These are phyloP conservation scores for Sophora flavescens DNA, from an alignment of 306 rosid genomes.

Conservation along the genomic window DNA sequence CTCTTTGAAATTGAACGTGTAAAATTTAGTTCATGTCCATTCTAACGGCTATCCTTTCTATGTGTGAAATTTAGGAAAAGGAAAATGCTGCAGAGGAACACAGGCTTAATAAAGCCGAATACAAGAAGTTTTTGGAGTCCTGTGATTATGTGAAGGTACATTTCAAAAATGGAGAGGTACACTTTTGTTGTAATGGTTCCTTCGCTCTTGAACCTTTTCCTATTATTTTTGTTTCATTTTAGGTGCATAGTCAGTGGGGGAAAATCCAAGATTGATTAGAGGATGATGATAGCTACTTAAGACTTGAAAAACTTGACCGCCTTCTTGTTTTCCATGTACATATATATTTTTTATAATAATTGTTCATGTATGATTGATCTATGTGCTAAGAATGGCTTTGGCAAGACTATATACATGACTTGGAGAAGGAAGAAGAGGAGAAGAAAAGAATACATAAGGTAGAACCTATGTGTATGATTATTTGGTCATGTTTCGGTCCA, in stretches of 20 bases:
- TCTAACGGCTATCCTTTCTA: conserved; percentile 34
- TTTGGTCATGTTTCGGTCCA: conserved; percentile 35
- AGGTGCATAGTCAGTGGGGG: conserved; percentile 94
- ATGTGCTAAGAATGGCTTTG: conserved; percentile 49
- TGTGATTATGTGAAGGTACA: conserved; percentile 89
- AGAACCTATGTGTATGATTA: conserved; percentile 30
- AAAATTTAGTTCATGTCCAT: conserved; percentile 18
- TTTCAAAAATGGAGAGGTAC: conserved; percentile 13
- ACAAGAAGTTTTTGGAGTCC: conserved; percentile 81
- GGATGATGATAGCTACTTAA: conserved; percentile 90
- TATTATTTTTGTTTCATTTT: conserved; percentile 36
- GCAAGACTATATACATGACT: conserved; percentile 94
- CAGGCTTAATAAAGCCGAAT: conserved; percentile 70
- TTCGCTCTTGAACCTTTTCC: conserved; percentile 28
- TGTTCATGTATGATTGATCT: conserved; percentile 37
- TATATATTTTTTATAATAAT: no score
- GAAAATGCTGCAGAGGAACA: conserved; percentile 92
- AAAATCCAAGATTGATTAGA: conserved; percentile 98
- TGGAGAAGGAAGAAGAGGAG: conserved; percentile 97
- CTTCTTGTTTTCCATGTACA: conserved; percentile 89
- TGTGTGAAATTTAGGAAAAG: conserved; percentile 72
- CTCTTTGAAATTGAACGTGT: background rate
- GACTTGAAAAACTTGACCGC: conserved; percentile 95
- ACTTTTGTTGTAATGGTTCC: conserved; percentile 38
- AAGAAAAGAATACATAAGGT: conserved; percentile 88